Evolutionary conservation across 1,284 basidiomycete species (phyloP).

Genomic region (Ustilago vetiveriae): DNA sequence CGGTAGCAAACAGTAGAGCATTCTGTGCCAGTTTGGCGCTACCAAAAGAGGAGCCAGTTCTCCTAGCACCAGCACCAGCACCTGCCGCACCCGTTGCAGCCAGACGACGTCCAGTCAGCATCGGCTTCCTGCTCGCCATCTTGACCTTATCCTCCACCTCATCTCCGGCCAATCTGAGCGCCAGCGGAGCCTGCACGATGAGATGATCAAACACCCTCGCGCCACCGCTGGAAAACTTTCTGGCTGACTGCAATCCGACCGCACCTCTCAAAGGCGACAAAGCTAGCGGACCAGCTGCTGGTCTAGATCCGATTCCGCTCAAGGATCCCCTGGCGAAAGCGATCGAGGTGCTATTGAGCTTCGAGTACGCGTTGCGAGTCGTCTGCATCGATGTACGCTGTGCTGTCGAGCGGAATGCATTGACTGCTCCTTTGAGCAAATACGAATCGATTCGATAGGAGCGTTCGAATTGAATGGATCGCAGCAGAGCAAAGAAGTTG

Average conservation of each 20-base stretch:
- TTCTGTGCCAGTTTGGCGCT: conserved; percentile 4
- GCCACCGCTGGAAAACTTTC: conserved; percentile 37
- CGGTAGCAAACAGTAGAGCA: conserved; percentile 9
- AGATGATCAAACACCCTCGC: conserved; percentile 41
- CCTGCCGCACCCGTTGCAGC: no score
- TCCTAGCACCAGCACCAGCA: conserved; percentile 5
- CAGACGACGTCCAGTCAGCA: no score
- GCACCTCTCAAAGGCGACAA: conserved; percentile 26
- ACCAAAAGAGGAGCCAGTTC: conserved; percentile 16
- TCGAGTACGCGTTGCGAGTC: conserved; percentile 5
- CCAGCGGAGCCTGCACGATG: conserved; percentile 45
- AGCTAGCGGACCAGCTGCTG: conserved; percentile 10
- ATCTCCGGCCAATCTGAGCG: conserved; percentile 26
- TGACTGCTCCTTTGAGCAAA: conserved; percentile 15
- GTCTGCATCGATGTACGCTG: neutral
- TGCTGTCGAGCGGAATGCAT: conserved; percentile 7
- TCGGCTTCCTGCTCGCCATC: neutral
- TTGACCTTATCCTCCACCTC: conserved; percentile 41
- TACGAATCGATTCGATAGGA: conserved; percentile 5
- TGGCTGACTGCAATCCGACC: conserved; percentile 24
- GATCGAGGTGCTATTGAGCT: conserved; percentile 6
- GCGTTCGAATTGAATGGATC: neutral
- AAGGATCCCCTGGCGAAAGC: conserved; percentile 20
- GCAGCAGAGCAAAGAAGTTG: neutral
- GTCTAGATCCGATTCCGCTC: conserved; percentile 19